A percentile compares a stretch with the other conserved stretches of the same genome.
Evolutionary conservation across 2,329 filamentous ascomycete genomes (phyloP).

Genomic region (Dendryphion nanum): DNA sequence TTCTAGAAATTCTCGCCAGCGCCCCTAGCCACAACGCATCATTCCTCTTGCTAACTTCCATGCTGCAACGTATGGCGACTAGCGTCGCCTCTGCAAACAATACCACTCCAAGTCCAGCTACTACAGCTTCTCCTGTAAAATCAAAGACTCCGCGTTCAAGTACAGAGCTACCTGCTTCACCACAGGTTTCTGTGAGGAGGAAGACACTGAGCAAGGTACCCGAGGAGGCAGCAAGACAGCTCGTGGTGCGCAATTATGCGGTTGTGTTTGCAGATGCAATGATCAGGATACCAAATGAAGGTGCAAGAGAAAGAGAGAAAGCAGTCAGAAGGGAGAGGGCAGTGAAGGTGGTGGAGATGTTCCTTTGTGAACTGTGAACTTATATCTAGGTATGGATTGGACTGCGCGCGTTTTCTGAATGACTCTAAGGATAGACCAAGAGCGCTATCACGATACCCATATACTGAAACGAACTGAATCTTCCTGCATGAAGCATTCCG

Average conservation of each 20-base stretch:
- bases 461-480: no score
- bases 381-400: no score
- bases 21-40: conserved; percentile 78
- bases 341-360: conserved; percentile 67
- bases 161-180: conserved; percentile 26
- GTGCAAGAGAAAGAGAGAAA: conserved; percentile 56
- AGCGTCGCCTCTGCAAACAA: conserved; percentile 45
- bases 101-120: neutral
- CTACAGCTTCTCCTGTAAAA: no score
- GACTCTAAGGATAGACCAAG: no score
- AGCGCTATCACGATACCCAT: no score
- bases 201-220: conserved; percentile 45
- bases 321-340: conserved; percentile 63
- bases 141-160: conserved; percentile 25
- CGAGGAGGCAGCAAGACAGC: conserved; percentile 54
- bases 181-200: conserved; percentile 38
- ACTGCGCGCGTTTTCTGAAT: no score
- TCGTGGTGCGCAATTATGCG: conserved; percentile 62
- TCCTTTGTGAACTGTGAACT: conserved; percentile 55
- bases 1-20: conserved; percentile 71
- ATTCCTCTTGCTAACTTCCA: conserved; percentile 82
- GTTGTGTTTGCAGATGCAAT: conserved; percentile 64
- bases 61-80: conserved; percentile 61
- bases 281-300: conserved; percentile 30
- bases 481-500: no score